These are phyloP conservation scores for Streptanthus diversifolius DNA, from an alignment of 345 rosid genomes.

Conservation along the genomic window DNA sequence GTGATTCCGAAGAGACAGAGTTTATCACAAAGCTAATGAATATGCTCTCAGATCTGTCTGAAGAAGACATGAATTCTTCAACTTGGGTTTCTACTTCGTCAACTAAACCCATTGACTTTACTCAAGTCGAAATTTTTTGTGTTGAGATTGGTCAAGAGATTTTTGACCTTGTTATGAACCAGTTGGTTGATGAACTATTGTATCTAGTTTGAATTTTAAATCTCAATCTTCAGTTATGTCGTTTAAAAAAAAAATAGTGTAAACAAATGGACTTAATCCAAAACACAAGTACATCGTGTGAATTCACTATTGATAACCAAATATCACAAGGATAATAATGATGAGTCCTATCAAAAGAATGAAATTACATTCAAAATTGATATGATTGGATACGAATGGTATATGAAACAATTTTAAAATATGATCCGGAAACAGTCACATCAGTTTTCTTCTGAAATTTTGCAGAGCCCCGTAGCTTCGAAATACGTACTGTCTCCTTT, in stretches of 20 bases:
- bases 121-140: slow-evolving; percentile 45
- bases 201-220: neutral
- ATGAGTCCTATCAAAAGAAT: neutral
- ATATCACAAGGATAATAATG: neutral
- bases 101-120: slow-evolving; percentile 31
- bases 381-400: neutral
- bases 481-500: slow-evolving; percentile 20
- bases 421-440: slow-evolving; percentile 15
- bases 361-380: neutral
- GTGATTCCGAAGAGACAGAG: slow-evolving; percentile 29
- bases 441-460: slow-evolving; percentile 9
- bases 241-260: neutral
- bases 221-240: slow-evolving; percentile 1
- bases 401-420: neutral
- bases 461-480: slow-evolving; percentile 26
- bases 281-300: neutral
- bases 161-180: slow-evolving; percentile 45
- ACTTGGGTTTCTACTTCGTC: slow-evolving; percentile 40
- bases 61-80: slow-evolving; percentile 43
- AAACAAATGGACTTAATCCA: neutral
- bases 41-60: slow-evolving; percentile 42
- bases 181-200: slow-evolving; percentile 46
- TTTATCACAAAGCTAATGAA: slow-evolving; percentile 36
- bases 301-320: neutral
- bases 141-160: slow-evolving; percentile 48